Evolutionary conservation across 805 yeast species (phyloP).

Genomic region (Suhomyces sp.): DNA sequence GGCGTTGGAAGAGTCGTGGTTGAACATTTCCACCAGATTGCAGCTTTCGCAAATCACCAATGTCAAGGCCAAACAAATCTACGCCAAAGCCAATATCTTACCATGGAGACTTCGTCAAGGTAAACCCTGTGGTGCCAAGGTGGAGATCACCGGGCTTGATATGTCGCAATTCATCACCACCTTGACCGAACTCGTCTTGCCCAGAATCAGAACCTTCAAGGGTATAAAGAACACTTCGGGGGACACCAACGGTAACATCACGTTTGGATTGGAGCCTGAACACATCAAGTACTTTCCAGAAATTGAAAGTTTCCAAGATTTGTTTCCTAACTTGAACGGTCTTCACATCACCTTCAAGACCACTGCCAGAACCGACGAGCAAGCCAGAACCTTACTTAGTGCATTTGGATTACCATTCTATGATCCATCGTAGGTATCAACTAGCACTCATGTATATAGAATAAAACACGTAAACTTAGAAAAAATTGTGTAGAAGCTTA

Average conservation of each 20-base stretch:
- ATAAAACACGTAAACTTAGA: neutral
- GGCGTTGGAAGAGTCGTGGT: constrained; percentile 66
- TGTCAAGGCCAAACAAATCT: constrained; percentile 69
- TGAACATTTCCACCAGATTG: constrained; percentile 70
- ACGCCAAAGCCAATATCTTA: constrained; percentile 75
- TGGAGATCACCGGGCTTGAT: constrained; percentile 70
- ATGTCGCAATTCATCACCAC: constrained; percentile 85
- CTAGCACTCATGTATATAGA: neutral
- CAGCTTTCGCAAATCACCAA: constrained; percentile 95
- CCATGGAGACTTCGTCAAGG: constrained; percentile 87
- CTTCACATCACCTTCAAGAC: constrained; percentile 84
- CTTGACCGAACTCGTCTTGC: constrained; percentile 86
- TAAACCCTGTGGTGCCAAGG: constrained; percentile 87
- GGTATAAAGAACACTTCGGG: constrained; percentile 79
- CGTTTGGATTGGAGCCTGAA: constrained; percentile 77
- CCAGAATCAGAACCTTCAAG: constrained; percentile 82
- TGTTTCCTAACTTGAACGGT: constrained; percentile 85
- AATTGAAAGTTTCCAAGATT: constrained; percentile 82
- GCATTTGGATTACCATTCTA: constrained; percentile 78
- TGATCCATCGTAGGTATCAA: constrained; percentile 12
- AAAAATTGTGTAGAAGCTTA: neutral
- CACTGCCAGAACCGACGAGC: constrained; percentile 83
- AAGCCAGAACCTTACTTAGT: constrained; percentile 81
- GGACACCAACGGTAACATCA: constrained; percentile 79
- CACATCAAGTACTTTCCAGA: constrained; percentile 88